Percentiles rank a stretch among this genome's conserved stretches.
Conservation (phyloP, 371 early-diverging fungal genomes). For the Syncephalastrum racemosum region DNA sequence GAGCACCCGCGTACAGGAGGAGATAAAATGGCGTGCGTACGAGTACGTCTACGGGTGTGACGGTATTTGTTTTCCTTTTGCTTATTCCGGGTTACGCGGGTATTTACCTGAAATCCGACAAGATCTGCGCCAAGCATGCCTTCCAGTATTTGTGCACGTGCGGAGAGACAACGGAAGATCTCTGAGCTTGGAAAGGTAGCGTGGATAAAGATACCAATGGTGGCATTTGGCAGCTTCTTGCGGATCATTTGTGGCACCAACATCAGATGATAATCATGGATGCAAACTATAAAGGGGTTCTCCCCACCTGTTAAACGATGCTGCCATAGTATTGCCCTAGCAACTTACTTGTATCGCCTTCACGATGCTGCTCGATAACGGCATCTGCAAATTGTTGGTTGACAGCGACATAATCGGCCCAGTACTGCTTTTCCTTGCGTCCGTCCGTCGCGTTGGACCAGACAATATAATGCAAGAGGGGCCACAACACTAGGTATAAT, state of each 20-base stretch:
- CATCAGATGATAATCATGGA: conserved; percentile 97
- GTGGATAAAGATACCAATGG: conserved; percentile 95
- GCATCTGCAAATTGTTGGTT: conserved; percentile 84
- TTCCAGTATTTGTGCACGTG: conserved; percentile 85
- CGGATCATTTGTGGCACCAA: conserved; percentile 89
- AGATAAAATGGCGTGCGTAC: conserved; percentile 93
- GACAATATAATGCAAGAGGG: conserved; percentile 93
- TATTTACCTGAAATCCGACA: conserved; percentile 81
- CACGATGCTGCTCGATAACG: conserved; percentile 69
- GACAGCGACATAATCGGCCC: conserved; percentile 86
- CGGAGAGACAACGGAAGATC: conserved; percentile 81
- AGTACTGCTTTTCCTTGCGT: conserved; percentile 63
- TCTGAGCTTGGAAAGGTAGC: conserved; percentile 94
- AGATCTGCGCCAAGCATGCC: conserved; percentile 92
- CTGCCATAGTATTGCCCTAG: neutral
- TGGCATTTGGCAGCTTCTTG: conserved; percentile 68
- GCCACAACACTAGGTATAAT: conserved; percentile 84
- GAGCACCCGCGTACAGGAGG: conserved; percentile 86
- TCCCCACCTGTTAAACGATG: neutral
- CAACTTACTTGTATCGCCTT: conserved; percentile 78
- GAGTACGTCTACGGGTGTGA: conserved; percentile 70
- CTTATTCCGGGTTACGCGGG: neutral
- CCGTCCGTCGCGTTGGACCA: conserved; percentile 72
- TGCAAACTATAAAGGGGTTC: conserved; percentile 68
- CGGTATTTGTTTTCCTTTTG: neutral